Evolutionary conservation across 441 rosid genomes (phyloP), one percentile per base, ranked within the genome.

Genomic region (Capsella rubella): DNA sequence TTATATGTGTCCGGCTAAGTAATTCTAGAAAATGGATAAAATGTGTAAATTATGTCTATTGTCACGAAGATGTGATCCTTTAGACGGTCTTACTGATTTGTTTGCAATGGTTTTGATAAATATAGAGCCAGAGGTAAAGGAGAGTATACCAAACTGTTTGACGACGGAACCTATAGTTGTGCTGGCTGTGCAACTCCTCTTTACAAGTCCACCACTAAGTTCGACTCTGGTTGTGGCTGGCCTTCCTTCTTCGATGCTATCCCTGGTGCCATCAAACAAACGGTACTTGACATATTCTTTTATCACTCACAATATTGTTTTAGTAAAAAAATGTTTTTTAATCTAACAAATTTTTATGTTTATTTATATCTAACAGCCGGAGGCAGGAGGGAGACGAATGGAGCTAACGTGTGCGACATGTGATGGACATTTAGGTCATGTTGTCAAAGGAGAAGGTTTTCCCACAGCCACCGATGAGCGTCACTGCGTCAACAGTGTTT

Each of bases 351-450:
- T 16, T 11, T 52, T 25, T 25, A 27, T 52, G 8, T 51, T 12
- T 12, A 27, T 52, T 15, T 66, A 40, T 28, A 85, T 47, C 1
- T 15, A 47, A 8, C 21, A 92, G 97, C 78, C 82, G 6, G 98
- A 90, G 62, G 83, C 91, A 12, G 97, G 86, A 71, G 98, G 97
- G 42, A 83, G n/a, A 87, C 87, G 96, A 75, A 69, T 29, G 29
- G 97, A 89, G 71, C 90, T 93, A 12, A 91, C 92, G 3, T 93
- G 97, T 25, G 84, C 97, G 5, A 84, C 87, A 3, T 91, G 98
- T 60, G 96, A 93, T 43, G 97, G 98, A 14, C 98, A 91, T 79
- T 76, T 91, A 8, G 97, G 97, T 14, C 98, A 93, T 74, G 96
- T 91, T 15, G 79, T 91, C 53, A 88, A 84, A 76, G 97, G 95